These are phyloP conservation scores for Sherardia arvensis DNA, from an alignment of 257 asterid genomes.

Conservation along the genomic window DNA sequence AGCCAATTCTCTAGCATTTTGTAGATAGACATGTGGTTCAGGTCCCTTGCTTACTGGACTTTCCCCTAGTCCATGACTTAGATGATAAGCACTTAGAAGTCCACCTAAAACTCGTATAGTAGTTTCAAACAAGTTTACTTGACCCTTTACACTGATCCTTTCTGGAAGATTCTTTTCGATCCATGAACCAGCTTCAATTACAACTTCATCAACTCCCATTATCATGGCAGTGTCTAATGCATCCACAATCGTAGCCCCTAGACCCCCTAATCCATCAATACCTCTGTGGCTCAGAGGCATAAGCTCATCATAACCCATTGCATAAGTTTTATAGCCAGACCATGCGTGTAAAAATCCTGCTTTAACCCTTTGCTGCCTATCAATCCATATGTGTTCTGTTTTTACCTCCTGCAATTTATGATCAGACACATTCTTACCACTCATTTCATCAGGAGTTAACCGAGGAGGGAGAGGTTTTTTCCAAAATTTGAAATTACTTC, in stretches of 20 bases:
- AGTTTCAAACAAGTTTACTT: constrained; percentile 90
- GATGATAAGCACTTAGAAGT: constrained; percentile 91
- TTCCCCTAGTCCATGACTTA: constrained; percentile 60
- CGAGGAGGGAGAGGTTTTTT: constrained; percentile 83
- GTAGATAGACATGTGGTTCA: constrained; percentile 67
- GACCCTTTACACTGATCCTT: constrained; percentile 65
- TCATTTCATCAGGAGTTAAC: constrained; percentile 78
- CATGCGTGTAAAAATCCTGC: constrained; percentile 86
- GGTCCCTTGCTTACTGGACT: constrained; percentile 48
- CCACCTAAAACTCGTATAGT: constrained; percentile 90
- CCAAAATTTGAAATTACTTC: constrained; percentile 52
- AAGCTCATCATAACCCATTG: constrained; percentile 94
- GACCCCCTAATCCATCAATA: constrained; percentile 78
- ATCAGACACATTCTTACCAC: constrained; percentile 33
- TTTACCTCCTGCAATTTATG: constrained; percentile 22
- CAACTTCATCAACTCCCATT: constrained; percentile 76
- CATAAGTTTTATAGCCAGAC: constrained; percentile 68
- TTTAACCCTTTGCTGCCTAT: constrained; percentile 68
- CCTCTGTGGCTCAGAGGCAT: constrained; percentile 88
- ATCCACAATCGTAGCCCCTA: constrained; percentile 91
- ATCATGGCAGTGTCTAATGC: constrained; percentile 95
- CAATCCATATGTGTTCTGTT: constrained; percentile 48
- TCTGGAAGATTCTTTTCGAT: constrained; percentile 60
- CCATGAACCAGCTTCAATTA: constrained; percentile 85
- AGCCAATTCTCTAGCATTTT: constrained; percentile 79